Percentiles rank a stretch among this genome's conserved stretches.
phyloP scores from a whole-genome alignment of 2,329 filamentous ascomycete genomes.

The Trichoderma arundinaceum region DNA sequence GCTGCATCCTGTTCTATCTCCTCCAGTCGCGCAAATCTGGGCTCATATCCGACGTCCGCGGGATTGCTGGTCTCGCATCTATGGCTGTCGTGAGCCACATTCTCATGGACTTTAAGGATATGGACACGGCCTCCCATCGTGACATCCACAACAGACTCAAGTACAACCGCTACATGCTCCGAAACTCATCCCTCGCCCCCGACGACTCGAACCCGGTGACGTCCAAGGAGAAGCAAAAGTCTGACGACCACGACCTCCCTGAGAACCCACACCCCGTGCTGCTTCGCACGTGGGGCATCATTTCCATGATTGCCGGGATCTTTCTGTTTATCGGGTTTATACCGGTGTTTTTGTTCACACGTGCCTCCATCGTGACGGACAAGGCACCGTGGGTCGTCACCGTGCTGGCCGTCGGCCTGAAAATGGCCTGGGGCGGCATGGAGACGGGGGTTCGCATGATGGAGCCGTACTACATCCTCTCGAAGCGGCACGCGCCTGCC shows the following conservation, averaged over 20 bases:
- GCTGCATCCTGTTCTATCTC: slow-evolving; percentile 63
- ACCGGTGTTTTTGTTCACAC: slow-evolving; percentile 66
- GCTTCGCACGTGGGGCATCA: slow-evolving; percentile 63
- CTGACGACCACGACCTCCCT: slow-evolving; percentile 55
- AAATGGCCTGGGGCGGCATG: slow-evolving; percentile 70
- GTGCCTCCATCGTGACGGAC: slow-evolving; percentile 60
- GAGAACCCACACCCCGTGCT: slow-evolving; percentile 72
- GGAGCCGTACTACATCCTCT: slow-evolving; percentile 75
- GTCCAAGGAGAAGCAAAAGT: slow-evolving; percentile 52
- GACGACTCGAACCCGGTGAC: slow-evolving; percentile 57
- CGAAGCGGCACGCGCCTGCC: slow-evolving; percentile 66
- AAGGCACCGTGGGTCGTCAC: slow-evolving; percentile 70
- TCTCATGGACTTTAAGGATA: slow-evolving; percentile 73
- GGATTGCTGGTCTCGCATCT: slow-evolving; percentile 74
- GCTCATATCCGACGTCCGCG: slow-evolving; percentile 70
- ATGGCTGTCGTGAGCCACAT: slow-evolving; percentile 78
- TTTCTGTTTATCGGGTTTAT: slow-evolving; percentile 62
- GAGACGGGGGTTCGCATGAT: slow-evolving; percentile 75
- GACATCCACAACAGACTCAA: slow-evolving; percentile 73
- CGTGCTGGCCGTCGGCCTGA: slow-evolving; percentile 67
- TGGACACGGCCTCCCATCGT: slow-evolving; percentile 69
- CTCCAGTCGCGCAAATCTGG: slow-evolving; percentile 69
- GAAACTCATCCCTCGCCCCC: slow-evolving; percentile 73
- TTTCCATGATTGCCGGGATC: slow-evolving; percentile 66
- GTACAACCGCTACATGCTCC: slow-evolving; percentile 68